Conservation (phyloP, 352 stramenopile genomes). For the Phytopythium montanum region DNA sequence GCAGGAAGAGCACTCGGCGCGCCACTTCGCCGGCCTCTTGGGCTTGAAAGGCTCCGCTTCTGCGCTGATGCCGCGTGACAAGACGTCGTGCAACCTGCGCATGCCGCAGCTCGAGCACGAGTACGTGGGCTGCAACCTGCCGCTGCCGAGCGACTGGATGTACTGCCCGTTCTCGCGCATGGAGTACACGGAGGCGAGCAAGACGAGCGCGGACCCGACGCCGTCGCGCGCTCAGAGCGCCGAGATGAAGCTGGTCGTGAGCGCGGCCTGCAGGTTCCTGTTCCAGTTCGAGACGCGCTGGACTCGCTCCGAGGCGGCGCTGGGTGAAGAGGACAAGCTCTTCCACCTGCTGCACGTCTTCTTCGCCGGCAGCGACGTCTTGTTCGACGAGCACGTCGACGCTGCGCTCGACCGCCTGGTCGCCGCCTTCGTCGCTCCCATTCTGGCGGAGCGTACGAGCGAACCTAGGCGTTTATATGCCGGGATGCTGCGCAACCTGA, state of each 20-base stretch:
- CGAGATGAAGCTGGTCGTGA: slow-evolving; percentile 75
- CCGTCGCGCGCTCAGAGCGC: slow-evolving; percentile 48
- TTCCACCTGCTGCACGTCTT: slow-evolving; percentile 76
- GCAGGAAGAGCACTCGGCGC: slow-evolving; percentile 49
- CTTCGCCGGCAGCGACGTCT: slow-evolving; percentile 63
- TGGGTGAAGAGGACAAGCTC: slow-evolving; percentile 62
- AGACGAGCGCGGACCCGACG: slow-evolving; percentile 12
- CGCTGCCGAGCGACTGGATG: slow-evolving; percentile 66
- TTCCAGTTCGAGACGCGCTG: slow-evolving; percentile 43
- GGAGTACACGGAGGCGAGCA: slow-evolving; percentile 31
- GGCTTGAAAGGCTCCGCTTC: neutral
- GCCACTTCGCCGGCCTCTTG: slow-evolving; percentile 22
- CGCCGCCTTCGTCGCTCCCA: slow-evolving; percentile 32
- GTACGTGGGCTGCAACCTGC: slow-evolving; percentile 51
- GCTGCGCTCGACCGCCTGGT: slow-evolving; percentile 44
- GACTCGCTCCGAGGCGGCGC: neutral
- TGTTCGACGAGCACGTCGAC: slow-evolving; percentile 68
- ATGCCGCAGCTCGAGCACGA: slow-evolving; percentile 51
- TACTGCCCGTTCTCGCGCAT: slow-evolving; percentile 66
- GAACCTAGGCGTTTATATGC: slow-evolving; percentile 28
- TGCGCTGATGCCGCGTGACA: slow-evolving; percentile 10
- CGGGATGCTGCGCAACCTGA: slow-evolving; percentile 45
- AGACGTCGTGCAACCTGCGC: slow-evolving; percentile 53
- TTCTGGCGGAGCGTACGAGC: slow-evolving; percentile 12
- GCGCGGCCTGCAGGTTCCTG: slow-evolving; percentile 59